phyloP scores from a whole-genome alignment of 257 asterid species.

The Marsdenia floribunda region DNA sequence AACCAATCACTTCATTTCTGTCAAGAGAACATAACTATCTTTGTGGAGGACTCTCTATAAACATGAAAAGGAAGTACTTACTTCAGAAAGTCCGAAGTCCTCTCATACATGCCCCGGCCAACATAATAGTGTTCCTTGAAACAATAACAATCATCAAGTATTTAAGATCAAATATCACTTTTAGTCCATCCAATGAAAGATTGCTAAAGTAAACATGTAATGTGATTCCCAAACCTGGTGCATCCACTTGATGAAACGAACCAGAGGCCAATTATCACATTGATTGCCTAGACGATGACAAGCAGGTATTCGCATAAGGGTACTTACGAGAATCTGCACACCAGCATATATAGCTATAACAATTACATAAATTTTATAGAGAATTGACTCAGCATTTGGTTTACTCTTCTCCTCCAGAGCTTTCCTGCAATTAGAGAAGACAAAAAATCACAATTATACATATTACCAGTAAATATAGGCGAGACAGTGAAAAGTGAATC shows the following conservation, averaged over 20 bases:
- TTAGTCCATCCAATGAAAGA: constrained; percentile 14
- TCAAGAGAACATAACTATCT: not conserved
- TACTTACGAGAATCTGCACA: constrained; percentile 53
- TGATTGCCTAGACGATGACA: constrained; percentile 67
- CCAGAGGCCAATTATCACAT: constrained; percentile 55
- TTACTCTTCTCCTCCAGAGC: constrained; percentile 49
- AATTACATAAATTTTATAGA: constrained; percentile 55
- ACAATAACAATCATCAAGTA: not conserved
- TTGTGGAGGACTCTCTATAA: not conserved
- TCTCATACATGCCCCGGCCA: constrained; percentile 97
- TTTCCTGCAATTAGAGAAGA: constrained; percentile 49
- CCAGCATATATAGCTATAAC: constrained; percentile 68
- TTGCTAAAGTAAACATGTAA: not conserved
- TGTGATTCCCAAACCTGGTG: constrained; percentile 68
- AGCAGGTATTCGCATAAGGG: constrained; percentile 77
- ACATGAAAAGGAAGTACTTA: constrained; percentile 24
- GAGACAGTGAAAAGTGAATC: not conserved
- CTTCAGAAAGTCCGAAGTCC: constrained; percentile 84
- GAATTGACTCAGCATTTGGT: constrained; percentile 35
- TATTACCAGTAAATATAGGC: not conserved
- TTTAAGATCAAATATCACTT: constrained; percentile 10
- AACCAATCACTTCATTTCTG: not conserved
- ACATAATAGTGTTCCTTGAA: constrained; percentile 90
- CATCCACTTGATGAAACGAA: constrained; percentile 93
- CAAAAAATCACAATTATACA: constrained; percentile 11